phyloP scores from a whole-genome alignment of 129 eudicot species.

The Centrapalus pauciflorus region DNA sequence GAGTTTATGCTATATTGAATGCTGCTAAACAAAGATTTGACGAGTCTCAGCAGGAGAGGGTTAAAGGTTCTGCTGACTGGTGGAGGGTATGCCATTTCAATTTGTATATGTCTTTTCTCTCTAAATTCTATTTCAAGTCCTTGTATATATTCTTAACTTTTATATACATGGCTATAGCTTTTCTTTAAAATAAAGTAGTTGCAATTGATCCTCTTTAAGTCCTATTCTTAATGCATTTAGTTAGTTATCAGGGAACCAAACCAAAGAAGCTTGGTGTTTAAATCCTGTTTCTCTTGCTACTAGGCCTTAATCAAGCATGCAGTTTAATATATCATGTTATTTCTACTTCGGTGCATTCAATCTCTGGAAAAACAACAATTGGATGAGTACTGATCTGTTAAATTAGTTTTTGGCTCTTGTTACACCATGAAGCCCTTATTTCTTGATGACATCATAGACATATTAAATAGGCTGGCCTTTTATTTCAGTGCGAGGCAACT shows the following conservation, averaged over 20 bases:
- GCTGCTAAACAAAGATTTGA: constrained; percentile 59
- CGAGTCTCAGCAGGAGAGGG: constrained; percentile 72
- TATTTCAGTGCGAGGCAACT: background rate
- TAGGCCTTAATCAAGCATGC: background rate
- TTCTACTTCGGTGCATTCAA: too few species aligned
- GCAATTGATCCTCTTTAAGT: background rate
- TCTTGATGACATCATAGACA: background rate
- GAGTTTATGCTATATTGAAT: constrained; percentile 65
- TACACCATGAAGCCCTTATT: background rate
- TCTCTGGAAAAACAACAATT: background rate
- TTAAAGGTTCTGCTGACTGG: constrained; percentile 66
- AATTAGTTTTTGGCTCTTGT: background rate
- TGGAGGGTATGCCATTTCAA: constrained; percentile 77
- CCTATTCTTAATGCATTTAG: background rate
- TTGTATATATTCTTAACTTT: background rate
- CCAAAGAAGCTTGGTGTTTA: background rate
- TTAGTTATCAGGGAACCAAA: background rate
- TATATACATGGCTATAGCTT: background rate
- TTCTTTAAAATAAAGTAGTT: background rate
- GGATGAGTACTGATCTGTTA: background rate
- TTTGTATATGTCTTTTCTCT: background rate
- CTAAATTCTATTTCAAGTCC: background rate
- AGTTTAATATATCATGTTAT: background rate
- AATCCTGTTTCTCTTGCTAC: background rate
- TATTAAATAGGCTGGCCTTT: background rate